Evolutionary conservation across 2,329 filamentous ascomycete species (phyloP).

Genomic region (Talaromyces verruculosus): DNA sequence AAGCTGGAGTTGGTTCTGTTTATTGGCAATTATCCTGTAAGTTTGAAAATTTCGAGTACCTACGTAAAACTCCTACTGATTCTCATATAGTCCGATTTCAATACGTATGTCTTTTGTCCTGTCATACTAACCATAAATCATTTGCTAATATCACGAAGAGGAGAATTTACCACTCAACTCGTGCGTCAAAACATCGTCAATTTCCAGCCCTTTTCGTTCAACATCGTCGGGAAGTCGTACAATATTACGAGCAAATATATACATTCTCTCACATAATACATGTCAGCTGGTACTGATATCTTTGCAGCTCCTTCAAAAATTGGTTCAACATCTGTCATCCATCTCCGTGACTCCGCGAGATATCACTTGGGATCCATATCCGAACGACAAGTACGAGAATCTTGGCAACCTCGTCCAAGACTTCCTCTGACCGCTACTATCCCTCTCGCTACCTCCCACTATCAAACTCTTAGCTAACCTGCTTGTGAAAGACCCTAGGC

Average conservation of each 20-base stretch:
- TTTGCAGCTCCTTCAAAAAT: background rate
- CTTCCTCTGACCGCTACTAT: constrained; percentile 13
- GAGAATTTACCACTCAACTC: constrained; percentile 15
- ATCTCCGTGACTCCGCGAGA: background rate
- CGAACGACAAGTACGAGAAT: constrained; percentile 1
- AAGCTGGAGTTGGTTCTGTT: background rate
- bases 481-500: too few species aligned
- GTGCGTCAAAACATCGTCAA: constrained; percentile 6
- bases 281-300: background rate
- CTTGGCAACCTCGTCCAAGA: constrained; percentile 9
- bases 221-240: background rate
- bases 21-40: constrained; percentile 7
- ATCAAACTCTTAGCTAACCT: too few species aligned
- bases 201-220: constrained; percentile 19
- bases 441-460: too few species aligned
- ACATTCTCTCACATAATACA: background rate
- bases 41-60: background rate
- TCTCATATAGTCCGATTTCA: constrained; percentile 17
- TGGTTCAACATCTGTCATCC: background rate
- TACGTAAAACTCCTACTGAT: background rate
- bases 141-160: background rate
- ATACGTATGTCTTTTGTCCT: constrained; percentile 10
- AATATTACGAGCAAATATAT: constrained; percentile 10
- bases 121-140: background rate
- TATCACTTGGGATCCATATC: constrained; percentile 13